Conservation (phyloP, 371 early-diverging fungal genomes). For the Mortierella sp. region DNA sequence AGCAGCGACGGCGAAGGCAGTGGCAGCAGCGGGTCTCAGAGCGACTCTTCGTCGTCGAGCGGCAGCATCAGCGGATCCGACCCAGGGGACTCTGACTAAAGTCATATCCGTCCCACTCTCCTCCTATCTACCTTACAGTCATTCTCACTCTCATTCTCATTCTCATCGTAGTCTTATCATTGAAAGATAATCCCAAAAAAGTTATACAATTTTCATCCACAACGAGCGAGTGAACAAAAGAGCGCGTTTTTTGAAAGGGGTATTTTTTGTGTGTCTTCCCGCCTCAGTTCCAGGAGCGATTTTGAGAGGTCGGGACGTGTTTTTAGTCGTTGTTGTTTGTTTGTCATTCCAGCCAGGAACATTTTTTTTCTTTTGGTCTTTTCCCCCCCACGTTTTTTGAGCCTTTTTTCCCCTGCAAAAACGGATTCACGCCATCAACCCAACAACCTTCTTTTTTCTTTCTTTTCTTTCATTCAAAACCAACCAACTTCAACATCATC, state of each 20-base stretch:
- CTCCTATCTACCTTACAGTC: neutral
- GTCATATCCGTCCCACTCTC: neutral
- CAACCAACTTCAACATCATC: neutral
- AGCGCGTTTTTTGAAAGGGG: too few species aligned
- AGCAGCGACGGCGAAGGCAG: constrained; percentile 55
- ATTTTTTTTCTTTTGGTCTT: neutral
- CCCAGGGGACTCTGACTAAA: constrained; percentile 45
- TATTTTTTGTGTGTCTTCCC: constrained; percentile 2
- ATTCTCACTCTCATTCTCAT: neutral
- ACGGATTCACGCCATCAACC: too few species aligned
- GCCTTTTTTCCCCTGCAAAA: neutral
- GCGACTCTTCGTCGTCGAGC: constrained; percentile 48
- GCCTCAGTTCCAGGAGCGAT: too few species aligned
- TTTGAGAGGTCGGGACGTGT: constrained; percentile 13
- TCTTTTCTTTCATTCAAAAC: neutral
- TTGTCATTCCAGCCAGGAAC: constrained; percentile 5
- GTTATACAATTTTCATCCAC: neutral
- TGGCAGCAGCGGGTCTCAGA: constrained; percentile 55
- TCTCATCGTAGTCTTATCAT: neutral
- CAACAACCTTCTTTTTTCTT: neutral
- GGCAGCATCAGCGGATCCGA: constrained; percentile 45
- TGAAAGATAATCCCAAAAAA: neutral
- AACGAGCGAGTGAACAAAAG: too few species aligned
- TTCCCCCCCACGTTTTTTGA: neutral
- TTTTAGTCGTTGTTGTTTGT: constrained; percentile 4